Conservation (phyloP, 805 yeast genomes). For the Torulaspora delbrueckii region DNA sequence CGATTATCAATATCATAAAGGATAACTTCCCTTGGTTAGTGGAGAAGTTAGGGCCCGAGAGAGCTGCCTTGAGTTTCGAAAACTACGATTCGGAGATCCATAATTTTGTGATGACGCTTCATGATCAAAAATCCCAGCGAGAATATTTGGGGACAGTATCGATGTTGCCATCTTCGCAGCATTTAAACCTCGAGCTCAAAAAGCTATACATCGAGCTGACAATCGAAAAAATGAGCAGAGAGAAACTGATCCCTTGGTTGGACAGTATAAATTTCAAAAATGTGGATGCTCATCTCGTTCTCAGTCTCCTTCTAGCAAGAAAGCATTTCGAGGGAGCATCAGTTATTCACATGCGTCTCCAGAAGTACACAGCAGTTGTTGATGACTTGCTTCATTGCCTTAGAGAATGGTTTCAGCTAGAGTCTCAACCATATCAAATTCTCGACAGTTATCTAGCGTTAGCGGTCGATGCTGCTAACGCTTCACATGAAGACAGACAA, state of each 20-base stretch:
- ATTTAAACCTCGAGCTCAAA: conserved; percentile 7
- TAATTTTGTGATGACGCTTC: conserved; percentile 8
- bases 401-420: conserved; percentile 13
- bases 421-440: background rate
- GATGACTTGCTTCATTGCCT: conserved; percentile 17
- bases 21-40: conserved; percentile 15
- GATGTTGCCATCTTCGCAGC: background rate
- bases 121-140: conserved; percentile 7
- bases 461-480: conserved; percentile 16
- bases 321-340: conserved; percentile 22
- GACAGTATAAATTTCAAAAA: conserved; percentile 12
- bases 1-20: conserved; percentile 9
- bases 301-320: conserved; percentile 8
- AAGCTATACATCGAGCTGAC: conserved; percentile 17
- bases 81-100: conserved; percentile 23
- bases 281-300: conserved; percentile 11
- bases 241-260: conserved; percentile 19
- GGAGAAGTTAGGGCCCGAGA: conserved; percentile 4
- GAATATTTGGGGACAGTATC: conserved; percentile 20
- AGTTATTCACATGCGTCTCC: conserved; percentile 16
- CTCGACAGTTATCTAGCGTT: conserved; percentile 11
- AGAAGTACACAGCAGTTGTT: conserved; percentile 18
- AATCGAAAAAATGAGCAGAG: conserved; percentile 12
- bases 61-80: conserved; percentile 13
- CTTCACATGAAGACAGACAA: conserved; percentile 7